phyloP scores from a whole-genome alignment of 2,329 filamentous ascomycete genomes.

The Fusarium palustre region DNA sequence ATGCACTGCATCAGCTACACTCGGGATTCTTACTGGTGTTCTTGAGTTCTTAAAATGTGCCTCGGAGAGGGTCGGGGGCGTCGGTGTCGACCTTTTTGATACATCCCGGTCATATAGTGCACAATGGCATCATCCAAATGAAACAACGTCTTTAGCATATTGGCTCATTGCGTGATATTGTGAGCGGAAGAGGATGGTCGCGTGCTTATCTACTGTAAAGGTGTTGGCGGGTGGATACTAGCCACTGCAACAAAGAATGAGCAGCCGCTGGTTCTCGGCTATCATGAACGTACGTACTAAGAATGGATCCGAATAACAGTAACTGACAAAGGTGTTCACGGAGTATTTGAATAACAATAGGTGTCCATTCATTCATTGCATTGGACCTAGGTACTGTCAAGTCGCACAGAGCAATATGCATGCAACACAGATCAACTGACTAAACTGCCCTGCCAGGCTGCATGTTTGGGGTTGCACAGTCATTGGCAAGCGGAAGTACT shows the following conservation, averaged over 20 bases:
- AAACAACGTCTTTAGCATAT: background rate
- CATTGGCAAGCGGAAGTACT: background rate
- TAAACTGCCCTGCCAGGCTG: slow-evolving; percentile 26
- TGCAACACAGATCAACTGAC: slow-evolving; percentile 35
- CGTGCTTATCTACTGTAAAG: slow-evolving; percentile 23
- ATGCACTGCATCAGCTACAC: background rate
- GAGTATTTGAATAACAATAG: background rate
- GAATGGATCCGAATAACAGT: too few species aligned
- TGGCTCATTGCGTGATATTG: background rate
- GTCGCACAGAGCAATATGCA: background rate
- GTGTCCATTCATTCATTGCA: background rate
- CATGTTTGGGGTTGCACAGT: background rate
- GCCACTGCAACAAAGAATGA: slow-evolving; percentile 17
- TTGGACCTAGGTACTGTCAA: too few species aligned
- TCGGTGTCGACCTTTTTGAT: background rate
- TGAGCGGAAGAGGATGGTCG: slow-evolving; percentile 22
- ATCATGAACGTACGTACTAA: background rate
- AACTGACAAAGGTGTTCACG: background rate
- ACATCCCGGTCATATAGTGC: background rate
- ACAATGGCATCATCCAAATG: slow-evolving; percentile 28
- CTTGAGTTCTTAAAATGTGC: background rate
- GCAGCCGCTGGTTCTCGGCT: background rate
- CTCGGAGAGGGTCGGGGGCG: background rate
- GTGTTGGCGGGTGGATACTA: slow-evolving; percentile 6
- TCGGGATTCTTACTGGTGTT: background rate